Conservation (phyloP, 768 basidiomycete species). For the Tricholoma sp. region DNA sequence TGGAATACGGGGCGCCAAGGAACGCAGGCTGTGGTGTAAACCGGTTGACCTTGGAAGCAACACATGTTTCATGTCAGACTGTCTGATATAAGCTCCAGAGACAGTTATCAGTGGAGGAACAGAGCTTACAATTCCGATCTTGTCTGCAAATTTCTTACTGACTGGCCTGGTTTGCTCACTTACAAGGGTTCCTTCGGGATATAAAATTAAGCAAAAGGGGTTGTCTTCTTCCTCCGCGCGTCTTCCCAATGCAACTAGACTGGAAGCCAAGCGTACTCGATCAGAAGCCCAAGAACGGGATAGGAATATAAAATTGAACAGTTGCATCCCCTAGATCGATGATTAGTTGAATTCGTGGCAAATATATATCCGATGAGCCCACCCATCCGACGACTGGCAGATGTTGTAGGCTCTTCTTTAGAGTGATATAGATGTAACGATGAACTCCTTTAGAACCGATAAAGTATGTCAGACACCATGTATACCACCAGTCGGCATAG, state of each 20-base stretch:
- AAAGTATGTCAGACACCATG: conserved; percentile 80
- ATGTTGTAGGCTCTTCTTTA: conserved; percentile 86
- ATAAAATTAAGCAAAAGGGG: conserved; percentile 80
- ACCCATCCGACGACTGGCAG: conserved; percentile 90
- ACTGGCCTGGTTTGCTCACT: conserved; percentile 81
- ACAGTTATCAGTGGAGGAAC: background rate
- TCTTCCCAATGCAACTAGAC: conserved; percentile 64
- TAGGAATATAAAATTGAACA: conserved; percentile 91
- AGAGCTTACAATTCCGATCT: conserved; percentile 78
- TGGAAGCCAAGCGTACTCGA: conserved; percentile 55
- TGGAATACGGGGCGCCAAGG: conserved; percentile 73
- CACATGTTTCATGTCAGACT: conserved; percentile 79
- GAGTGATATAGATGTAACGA: conserved; percentile 78
- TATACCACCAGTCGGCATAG: conserved; percentile 85
- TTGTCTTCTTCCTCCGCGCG: conserved; percentile 63
- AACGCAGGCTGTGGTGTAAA: conserved; percentile 76
- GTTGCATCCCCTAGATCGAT: conserved; percentile 77
- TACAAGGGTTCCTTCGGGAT: conserved; percentile 95
- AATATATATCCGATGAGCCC: conserved; percentile 16
- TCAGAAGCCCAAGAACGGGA: conserved; percentile 90
- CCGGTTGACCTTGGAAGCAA: conserved; percentile 93
- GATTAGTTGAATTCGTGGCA: conserved; percentile 3
- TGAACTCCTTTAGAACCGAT: conserved; percentile 55
- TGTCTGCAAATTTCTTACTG: conserved; percentile 85
- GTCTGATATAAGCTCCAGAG: background rate